A percentile compares a stretch with the other conserved stretches of the same genome.
Conservation (phyloP, 768 basidiomycete species). For the Boletellus ananas region DNA sequence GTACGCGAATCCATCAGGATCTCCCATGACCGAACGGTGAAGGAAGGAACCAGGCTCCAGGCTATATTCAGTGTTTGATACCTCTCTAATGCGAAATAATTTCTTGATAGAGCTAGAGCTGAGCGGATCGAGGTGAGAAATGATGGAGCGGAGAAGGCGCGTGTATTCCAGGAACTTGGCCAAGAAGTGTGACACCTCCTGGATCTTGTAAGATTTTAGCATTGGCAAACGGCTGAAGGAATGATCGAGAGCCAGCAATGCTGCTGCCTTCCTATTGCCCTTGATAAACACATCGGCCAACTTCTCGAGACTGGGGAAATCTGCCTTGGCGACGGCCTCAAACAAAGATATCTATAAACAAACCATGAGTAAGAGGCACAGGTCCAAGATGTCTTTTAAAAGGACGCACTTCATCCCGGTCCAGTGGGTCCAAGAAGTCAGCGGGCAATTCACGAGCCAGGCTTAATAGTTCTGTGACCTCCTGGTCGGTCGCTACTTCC, state of each 20-base stretch:
- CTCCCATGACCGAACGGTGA: background rate
- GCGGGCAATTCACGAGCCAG: slow-evolving; percentile 19
- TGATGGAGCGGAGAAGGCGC: slow-evolving; percentile 6
- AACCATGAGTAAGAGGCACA: background rate
- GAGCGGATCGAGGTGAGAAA: slow-evolving; percentile 5
- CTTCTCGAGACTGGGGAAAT: slow-evolving; percentile 26
- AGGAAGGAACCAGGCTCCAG: slow-evolving; percentile 11
- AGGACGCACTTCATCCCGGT: slow-evolving; percentile 11
- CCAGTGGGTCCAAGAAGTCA: slow-evolving; percentile 4
- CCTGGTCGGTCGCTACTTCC: slow-evolving; percentile 1
- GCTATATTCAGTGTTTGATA: slow-evolving; percentile 9
- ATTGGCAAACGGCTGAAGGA: slow-evolving; percentile 3
- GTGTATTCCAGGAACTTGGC: slow-evolving; percentile 4
- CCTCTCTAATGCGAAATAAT: slow-evolving; percentile 21
- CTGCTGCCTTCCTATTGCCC: background rate
- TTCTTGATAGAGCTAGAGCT: slow-evolving; percentile 20
- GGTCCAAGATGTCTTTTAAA: background rate
- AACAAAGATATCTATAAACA: slow-evolving; percentile 30
- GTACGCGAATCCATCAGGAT: background rate
- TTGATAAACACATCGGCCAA: slow-evolving; percentile 31
- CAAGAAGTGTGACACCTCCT: slow-evolving; percentile 9
- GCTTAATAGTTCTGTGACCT: slow-evolving; percentile 21
- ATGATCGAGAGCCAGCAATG: slow-evolving; percentile 10
- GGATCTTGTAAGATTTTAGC: slow-evolving; percentile 23
- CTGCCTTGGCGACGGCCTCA: slow-evolving; percentile 25